Conservation (phyloP, 1,284 basidiomycete species). For the Ganoderma leucocontextum region DNA sequence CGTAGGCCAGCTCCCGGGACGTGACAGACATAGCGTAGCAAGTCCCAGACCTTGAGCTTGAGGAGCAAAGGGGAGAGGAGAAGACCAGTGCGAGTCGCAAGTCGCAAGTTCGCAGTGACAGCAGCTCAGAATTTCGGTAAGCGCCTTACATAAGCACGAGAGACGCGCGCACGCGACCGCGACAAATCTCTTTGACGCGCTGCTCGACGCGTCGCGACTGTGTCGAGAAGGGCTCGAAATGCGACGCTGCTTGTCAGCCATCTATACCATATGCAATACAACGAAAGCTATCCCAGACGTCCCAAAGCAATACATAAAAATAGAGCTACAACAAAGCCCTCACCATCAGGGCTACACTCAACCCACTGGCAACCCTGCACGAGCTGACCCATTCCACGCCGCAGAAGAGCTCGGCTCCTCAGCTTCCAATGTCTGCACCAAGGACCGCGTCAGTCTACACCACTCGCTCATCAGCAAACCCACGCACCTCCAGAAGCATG, state of each 20-base stretch:
- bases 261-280: slow-evolving; percentile 20
- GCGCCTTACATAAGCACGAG: slow-evolving; percentile 23
- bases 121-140: slow-evolving; percentile 29
- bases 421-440: slow-evolving; percentile 70
- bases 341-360: slow-evolving; percentile 22
- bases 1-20: slow-evolving; percentile 27
- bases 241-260: not conserved
- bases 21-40: slow-evolving; percentile 20
- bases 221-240: not conserved
- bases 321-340: slow-evolving; percentile 26
- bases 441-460: slow-evolving; percentile 14
- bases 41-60: slow-evolving; percentile 11
- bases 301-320: slow-evolving; percentile 31
- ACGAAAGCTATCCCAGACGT: slow-evolving; percentile 19
- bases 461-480: not conserved
- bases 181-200: not conserved
- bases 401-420: slow-evolving; percentile 63
- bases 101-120: slow-evolving; percentile 11
- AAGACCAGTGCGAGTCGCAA: slow-evolving; percentile 15
- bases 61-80: slow-evolving; percentile 7
- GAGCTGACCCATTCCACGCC: slow-evolving; percentile 45
- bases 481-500: slow-evolving; percentile 82
- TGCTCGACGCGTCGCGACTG: slow-evolving; percentile 12
- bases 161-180: slow-evolving; percentile 31
- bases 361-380: slow-evolving; percentile 28